phyloP scores from a whole-genome alignment of 441 rosid genomes.

The Daphne laureola region DNA sequence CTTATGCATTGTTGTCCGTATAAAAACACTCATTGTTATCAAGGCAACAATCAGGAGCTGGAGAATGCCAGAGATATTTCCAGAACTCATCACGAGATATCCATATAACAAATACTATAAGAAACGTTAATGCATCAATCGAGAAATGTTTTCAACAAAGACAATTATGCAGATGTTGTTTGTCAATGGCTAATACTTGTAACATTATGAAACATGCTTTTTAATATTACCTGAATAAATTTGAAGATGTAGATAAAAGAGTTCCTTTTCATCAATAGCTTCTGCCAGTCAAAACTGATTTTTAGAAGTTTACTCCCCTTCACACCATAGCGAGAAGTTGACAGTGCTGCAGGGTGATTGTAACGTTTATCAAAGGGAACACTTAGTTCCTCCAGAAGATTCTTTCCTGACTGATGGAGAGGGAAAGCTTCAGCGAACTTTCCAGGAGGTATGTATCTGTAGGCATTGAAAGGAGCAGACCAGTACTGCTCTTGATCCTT shows the following conservation, averaged over 20 bases:
- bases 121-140: background rate
- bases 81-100: background rate
- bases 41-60: slow-evolving; percentile 89
- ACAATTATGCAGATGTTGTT: too few relatives aligned
- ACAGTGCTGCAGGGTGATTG: slow-evolving; percentile 89
- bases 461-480: slow-evolving; percentile 68
- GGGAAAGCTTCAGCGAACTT: slow-evolving; percentile 80
- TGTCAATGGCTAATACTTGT: too few relatives aligned
- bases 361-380: slow-evolving; percentile 75
- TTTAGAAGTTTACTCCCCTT: slow-evolving; percentile 66
- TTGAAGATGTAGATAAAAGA: slow-evolving; percentile 86
- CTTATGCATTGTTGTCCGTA: slow-evolving; percentile 78
- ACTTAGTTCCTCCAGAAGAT: slow-evolving; percentile 46
- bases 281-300: slow-evolving; percentile 73
- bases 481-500: slow-evolving; percentile 97
- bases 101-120: slow-evolving; percentile 10
- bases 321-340: slow-evolving; percentile 63
- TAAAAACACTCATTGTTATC: slow-evolving; percentile 95
- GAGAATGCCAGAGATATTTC: slow-evolving; percentile 14
- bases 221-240: slow-evolving; percentile 67
- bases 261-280: slow-evolving; percentile 84
- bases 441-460: slow-evolving; percentile 72
- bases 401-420: slow-evolving; percentile 49
- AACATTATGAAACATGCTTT: background rate
- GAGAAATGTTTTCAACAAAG: slow-evolving; percentile 1